phyloP scores from a whole-genome alignment of 441 rosid genomes.

The Populus tomentosa region DNA sequence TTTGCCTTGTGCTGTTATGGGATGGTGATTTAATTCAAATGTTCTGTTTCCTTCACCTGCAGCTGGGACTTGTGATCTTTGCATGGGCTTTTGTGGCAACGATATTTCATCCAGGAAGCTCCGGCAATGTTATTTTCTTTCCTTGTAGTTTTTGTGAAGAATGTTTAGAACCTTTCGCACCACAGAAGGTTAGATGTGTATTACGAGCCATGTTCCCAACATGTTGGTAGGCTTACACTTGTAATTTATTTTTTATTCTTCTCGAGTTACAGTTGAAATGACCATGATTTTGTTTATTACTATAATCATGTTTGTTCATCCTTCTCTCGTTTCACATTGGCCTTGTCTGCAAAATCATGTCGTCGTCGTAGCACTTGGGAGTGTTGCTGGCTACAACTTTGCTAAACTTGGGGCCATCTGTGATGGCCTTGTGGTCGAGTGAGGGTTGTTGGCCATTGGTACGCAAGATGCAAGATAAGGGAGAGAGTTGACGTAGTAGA shows the following conservation, averaged over 20 bases:
- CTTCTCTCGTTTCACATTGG: neutral
- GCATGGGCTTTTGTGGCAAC: neutral
- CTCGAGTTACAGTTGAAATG: neutral
- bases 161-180: constrained; percentile 18
- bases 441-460: too few relatives aligned
- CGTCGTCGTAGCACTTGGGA: too few relatives aligned
- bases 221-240: constrained; percentile 22
- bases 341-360: too few relatives aligned
- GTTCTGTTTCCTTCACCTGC: constrained; percentile 13
- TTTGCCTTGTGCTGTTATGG: neutral
- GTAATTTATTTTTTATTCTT: constrained; percentile 29
- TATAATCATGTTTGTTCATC: neutral
- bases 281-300: neutral
- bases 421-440: too few relatives aligned
- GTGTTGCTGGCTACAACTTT: too few relatives aligned
- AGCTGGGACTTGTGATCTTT: constrained; percentile 15
- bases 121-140: neutral
- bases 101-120: constrained; percentile 14
- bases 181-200: constrained; percentile 6
- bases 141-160: neutral
- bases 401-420: too few relatives aligned
- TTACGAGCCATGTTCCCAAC: neutral
- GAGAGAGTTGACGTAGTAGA: too few relatives aligned
- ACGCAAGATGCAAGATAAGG: too few relatives aligned
- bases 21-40: too few relatives aligned